Evolutionary conservation across 441 rosid genomes (phyloP), one percentile per base, ranked within the genome.

Genomic region (Gossypium aridum): DNA sequence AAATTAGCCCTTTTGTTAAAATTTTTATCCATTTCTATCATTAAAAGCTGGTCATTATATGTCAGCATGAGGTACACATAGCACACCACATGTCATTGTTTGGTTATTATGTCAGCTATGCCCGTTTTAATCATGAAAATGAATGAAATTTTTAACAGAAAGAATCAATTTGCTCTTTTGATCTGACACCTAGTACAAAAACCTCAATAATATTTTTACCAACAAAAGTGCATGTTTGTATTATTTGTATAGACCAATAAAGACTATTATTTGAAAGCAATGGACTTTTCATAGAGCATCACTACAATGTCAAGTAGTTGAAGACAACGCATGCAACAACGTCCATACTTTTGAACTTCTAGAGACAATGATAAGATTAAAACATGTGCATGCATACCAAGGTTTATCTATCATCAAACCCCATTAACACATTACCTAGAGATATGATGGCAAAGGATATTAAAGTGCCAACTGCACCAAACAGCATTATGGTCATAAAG

Each of bases 391-490:
- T 25, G 25, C 25, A 14, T 19, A 19, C 26, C 25, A 7, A 56
- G 55, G 70, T 16, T 34, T 34, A 34, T 34, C 43, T 3, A 26
- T 16, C 31, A 60, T 25, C 5, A 31, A 25, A 34, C 31, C 31
- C 63, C 20, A 20, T 60, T 14, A 49, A 60, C 23, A 20, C 70
- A 45, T 34, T 88, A 94, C 98, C 98, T 73, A 83, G 16, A 16
- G 98, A 88, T 66, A 94, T 84, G 85, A 91, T 87, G 64, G 75
- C 81, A 65, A 91, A 91, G 39, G 98, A 94, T 84, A 94, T 92
- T 51, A 94, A 88, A 73, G 98, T 94, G 3, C 98, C 98, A 78
- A 94, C 66, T 47, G 94, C 96, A 55, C 98, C 98, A 82, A 90
- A 94, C 66, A 94, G 80, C 82, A 89, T 88, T 79, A 94, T 92